Evolutionary conservation across 1,284 basidiomycete species (phyloP).

Genomic region (Vanrija sp.): DNA sequence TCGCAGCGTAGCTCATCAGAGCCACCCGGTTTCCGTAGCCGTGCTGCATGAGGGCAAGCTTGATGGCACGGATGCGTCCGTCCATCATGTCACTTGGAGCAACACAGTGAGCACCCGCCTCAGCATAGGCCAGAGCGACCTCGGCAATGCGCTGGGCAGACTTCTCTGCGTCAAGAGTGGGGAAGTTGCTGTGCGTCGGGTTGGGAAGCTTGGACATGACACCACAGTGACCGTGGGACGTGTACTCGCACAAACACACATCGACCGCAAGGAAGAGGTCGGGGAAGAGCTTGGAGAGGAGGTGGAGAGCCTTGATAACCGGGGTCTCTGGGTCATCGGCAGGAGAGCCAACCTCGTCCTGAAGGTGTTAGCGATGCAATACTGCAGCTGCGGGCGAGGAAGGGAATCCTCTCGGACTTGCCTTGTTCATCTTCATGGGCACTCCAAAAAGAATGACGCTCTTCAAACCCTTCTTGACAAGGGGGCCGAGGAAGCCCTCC

Average conservation of each 20-base stretch:
- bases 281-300: conserved; percentile 74
- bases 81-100: conserved; percentile 99
- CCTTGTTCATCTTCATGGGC: conserved; percentile 78
- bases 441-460: conserved; percentile 98
- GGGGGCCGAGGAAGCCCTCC: conserved; percentile 77
- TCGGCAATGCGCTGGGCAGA: conserved; percentile 83
- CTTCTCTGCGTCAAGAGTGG: conserved; percentile 57
- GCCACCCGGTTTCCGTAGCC: conserved; percentile 82
- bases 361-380: background rate
- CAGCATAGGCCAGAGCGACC: conserved; percentile 88
- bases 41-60: conserved; percentile 72
- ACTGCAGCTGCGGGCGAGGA: background rate
- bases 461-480: conserved; percentile 82
- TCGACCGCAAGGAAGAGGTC: conserved; percentile 83
- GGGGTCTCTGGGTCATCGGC: conserved; percentile 89
- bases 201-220: conserved; percentile 55
- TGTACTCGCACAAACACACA: conserved; percentile 99
- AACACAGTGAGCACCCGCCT: conserved; percentile 93
- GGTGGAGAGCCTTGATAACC: conserved; percentile 84
- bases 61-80: conserved; percentile 86
- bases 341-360: conserved; percentile 79
- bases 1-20: conserved; percentile 98
- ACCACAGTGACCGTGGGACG: conserved; percentile 96
- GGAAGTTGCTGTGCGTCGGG: conserved; percentile 35
- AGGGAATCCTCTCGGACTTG: conserved; percentile 42